Evolutionary conservation across 306 rosid genomes (phyloP), one percentile per base, ranked within the genome.

Genomic region (Begonia loranthoides): DNA sequence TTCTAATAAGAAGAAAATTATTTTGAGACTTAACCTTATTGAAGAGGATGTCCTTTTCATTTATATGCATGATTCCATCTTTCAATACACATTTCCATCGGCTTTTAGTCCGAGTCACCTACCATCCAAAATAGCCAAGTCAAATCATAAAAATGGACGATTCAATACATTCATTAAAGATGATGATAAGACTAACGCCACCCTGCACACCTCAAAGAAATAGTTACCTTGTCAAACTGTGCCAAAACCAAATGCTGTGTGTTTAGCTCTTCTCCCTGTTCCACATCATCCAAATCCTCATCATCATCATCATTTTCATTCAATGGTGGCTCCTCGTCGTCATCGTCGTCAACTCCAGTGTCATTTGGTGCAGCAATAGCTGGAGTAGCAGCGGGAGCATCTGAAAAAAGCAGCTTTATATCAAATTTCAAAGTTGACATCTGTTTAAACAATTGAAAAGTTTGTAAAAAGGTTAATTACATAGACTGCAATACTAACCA

Each of bases 71-170:
- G 66, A 87, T 74, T 55, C 96, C 96, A 70, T 87, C 96, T 76
- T 83, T 87, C 66, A 87, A 60, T 16, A 81, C 70, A 79, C 96
- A 87, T 47, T 80, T 87, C 96, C 96, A 87, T 83, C 46, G 76
- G 79, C 96, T 87, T 77, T 87, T 87, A 45, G 96, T 83, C 39
- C 96, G 94, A 5, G 94, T 78, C 66, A 87, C 96, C 96, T 87
- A 51, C 57, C 48, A 51, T 51, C 16, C 54, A 47, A 15, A 13
- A 13, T 47, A 9, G 3, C 17, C 51, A 47, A 43, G 3, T 43
- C 13, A 10, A 43, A 43, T 11, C 13, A 43, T 43, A 43, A 4
- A 43, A 43, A 43, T 43, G 47, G 47, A 3, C 9, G 36, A 28
- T 28, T 28, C 36, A 28, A 3, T 28, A 7, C 36, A 4, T 1